Evolutionary conservation across 768 basidiomycete genomes (phyloP), one percentile per base, ranked within the genome.

Genomic region (Macrolepiota fuliginosa): DNA sequence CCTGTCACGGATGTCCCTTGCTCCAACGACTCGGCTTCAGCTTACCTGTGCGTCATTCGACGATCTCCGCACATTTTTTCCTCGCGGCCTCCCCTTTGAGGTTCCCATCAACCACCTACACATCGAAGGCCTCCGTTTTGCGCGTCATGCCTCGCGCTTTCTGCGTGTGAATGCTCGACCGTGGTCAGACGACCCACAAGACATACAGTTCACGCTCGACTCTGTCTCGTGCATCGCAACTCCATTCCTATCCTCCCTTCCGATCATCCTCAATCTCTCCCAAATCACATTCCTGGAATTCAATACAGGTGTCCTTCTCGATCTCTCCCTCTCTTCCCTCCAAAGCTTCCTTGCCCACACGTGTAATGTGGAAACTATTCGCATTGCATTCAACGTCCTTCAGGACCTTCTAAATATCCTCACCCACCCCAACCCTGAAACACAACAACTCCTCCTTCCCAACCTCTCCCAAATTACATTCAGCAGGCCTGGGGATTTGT

Each of bases 241-340:
- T 2, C 58, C 58, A 11, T 59, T 59, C 50, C 25, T 59, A 3
- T 59, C 36, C 4, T 59, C 58, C 25, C 51, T 59, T 25, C 58
- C 58, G 4, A 19, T 52, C 50, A 52, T 69, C 24, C 58, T 71
- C 58, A 63, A 67, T 59, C 67, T 71, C 19, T 60, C 65, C 10
- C 58, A 47, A 27, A 65, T 77, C 29, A 74, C 71, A 0, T 68
- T 62, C 19, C 65, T 77, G 39, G 75, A 76, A 63, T 59, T 78
- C 15, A 70, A 70, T 58, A 68, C 68, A 0, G 72, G 69, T 4
- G 70, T 72, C 12, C 67, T 77, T 4, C 29, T 65, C 40, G 72
- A 73, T 56, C 63, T 72, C 19, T 64, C 68, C 24, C 27, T 52
- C 11, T 49, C 64, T 3, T 62, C 61, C 6, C 62, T 76, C 24